These are phyloP conservation scores for Flagelloscypha sp. DNA, from an alignment of 768 basidiomycete genomes.

Conservation along the genomic window DNA sequence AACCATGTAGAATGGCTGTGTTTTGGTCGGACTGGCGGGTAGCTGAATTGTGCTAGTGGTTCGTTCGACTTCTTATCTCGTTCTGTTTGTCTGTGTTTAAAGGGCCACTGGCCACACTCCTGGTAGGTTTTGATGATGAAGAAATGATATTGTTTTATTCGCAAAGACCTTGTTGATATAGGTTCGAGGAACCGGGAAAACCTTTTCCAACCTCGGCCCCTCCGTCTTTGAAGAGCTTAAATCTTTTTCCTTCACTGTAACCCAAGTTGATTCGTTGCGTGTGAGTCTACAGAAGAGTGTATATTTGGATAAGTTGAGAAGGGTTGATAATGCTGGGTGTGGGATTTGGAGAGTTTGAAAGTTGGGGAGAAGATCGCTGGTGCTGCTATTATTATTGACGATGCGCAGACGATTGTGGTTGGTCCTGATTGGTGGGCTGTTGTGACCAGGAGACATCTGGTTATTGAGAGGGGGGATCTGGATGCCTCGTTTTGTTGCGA, in stretches of 20 bases:
- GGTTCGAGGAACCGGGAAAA: conserved; percentile 89
- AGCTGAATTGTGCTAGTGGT: too few relatives aligned
- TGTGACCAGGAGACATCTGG: conserved; percentile 62
- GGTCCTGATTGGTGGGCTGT: conserved; percentile 65
- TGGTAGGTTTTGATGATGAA: too few relatives aligned
- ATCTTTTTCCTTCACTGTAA: conserved; percentile 27
- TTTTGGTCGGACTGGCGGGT: too few relatives aligned
- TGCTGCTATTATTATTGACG: conserved; percentile 91
- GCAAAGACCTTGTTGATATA: too few relatives aligned
- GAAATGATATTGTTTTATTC: too few relatives aligned
- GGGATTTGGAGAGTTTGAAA: conserved; percentile 54
- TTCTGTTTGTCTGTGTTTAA: too few relatives aligned
- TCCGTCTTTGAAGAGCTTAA: conserved; percentile 72
- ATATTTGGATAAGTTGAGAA: conserved; percentile 76
- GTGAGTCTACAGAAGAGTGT: too few relatives aligned
- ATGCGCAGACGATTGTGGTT: conserved; percentile 91
- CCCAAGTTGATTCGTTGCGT: conserved; percentile 41
- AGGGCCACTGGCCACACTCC: too few relatives aligned
- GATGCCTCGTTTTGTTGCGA: too few relatives aligned
- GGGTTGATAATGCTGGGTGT: conserved; percentile 71
- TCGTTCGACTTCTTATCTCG: too few relatives aligned
- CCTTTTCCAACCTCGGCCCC: conserved; percentile 71
- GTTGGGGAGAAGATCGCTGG: conserved; percentile 71
- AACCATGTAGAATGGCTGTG: too few relatives aligned
- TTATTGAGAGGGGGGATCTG: conserved; percentile 23